Evolutionary conservation across 208 protist species (phyloP).

Genomic region (Crithidia mellificae): DNA sequence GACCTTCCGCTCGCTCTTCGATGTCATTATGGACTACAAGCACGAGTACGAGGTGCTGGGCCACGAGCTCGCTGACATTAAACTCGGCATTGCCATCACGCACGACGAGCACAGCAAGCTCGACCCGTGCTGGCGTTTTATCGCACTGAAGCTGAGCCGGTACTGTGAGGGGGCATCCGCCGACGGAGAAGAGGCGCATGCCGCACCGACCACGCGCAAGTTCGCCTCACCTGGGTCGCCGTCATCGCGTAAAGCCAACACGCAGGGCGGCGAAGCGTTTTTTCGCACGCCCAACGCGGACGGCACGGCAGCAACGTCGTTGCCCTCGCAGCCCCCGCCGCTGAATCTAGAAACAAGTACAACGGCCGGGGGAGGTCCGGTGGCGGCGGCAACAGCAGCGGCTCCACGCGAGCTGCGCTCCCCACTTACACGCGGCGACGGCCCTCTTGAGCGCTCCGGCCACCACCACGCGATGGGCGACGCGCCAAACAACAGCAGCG

Average conservation of each 20-base stretch:
- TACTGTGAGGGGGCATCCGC: conserved; percentile 15
- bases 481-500: background rate
- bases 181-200: background rate
- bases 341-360: too few species aligned
- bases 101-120: conserved; percentile 55
- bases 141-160: conserved; percentile 55
- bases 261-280: background rate
- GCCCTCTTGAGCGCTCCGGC: conserved; percentile 1
- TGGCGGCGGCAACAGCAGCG: too few species aligned
- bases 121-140: conserved; percentile 84
- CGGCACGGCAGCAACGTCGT: background rate
- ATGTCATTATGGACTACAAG: conserved; percentile 88
- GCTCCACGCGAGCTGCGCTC: background rate
- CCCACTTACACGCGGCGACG: background rate
- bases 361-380: too few species aligned
- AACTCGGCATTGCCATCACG: conserved; percentile 79
- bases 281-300: background rate
- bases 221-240: background rate
- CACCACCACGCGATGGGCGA: background rate
- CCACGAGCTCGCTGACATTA: conserved; percentile 83
- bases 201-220: background rate
- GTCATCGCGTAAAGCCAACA: background rate
- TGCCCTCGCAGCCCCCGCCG: background rate
- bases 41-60: conserved; percentile 72
- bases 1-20: conserved; percentile 61